Evolutionary conservation across 352 stramenopile species (phyloP), one percentile per base, ranked within the genome.

Genomic region (Blastocystis sp.): DNA sequence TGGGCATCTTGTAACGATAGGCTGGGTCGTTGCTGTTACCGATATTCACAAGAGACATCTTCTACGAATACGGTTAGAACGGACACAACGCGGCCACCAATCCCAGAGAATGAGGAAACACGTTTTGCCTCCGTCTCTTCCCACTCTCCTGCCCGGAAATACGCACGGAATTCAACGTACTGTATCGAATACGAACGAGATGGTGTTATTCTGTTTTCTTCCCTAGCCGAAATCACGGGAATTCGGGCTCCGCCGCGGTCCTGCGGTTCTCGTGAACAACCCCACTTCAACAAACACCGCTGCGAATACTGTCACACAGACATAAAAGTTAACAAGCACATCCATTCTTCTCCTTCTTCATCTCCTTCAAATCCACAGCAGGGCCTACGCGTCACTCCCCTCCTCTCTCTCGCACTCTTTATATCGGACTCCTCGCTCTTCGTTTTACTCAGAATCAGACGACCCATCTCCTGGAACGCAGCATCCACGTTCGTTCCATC

Each of bases 1-100:
- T 94, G 50, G 97, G 97, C 97, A 99, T 99, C 94, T 98, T 98
- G 95, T 99, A 99, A 85, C 97, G 96, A 92, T 99, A 99, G 89
- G 96, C 94, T 19, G 94, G 94, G 91, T 96, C 94, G 70, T 92
- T 81, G 62, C 77, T 88, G 62, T 92, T 90, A 33, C 91, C 81
- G 61, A 89, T 89, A 31, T 89, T 89, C 9, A 89, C 31, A 33
- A 89, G 37, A 51, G 74, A 85, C 74, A 85, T 85, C 60, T 69
- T 69, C 74, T 85, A 85, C 50, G 45, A 70, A 50, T 29, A 41
- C 12, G 13, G 45, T 85, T 37, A 37, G 66, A 19, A 6, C 9
- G 6, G 45, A 6, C 45, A 6, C 6, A 55, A 6, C 16, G 6
- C 45, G 6, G 16, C 45, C 45, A 55, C 45, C 9, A 6, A 55